These are phyloP conservation scores for Epichloe sylvatica DNA, from an alignment of 2,329 filamentous ascomycete species.

Conservation along the genomic window DNA sequence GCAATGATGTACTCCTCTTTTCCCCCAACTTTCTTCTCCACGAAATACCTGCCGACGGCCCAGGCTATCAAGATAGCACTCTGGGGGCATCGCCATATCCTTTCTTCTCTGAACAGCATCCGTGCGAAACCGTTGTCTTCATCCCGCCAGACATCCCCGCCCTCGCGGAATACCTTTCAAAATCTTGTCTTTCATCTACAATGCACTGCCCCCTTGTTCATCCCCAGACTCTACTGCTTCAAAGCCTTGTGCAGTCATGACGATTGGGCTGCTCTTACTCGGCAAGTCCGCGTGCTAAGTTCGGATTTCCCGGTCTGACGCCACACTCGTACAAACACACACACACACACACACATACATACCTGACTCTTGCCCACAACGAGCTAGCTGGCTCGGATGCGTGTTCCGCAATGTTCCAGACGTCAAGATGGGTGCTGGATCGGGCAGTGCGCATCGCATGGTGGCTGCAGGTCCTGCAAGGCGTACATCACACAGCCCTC, in stretches of 20 bases:
- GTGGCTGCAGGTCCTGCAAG: slow-evolving; percentile 1
- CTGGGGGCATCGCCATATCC: too few species aligned
- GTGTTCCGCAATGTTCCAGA: background rate
- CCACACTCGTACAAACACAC: background rate
- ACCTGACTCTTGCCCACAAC: background rate
- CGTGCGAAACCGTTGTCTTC: background rate
- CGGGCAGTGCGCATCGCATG: background rate
- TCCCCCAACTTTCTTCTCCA: background rate
- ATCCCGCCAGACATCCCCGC: background rate
- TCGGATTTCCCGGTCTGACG: background rate
- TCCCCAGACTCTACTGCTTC: background rate
- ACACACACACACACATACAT: background rate
- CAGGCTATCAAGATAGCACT: too few species aligned
- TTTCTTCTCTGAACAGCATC: too few species aligned
- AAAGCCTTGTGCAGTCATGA: background rate
- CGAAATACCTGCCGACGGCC: background rate
- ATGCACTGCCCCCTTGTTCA: background rate
- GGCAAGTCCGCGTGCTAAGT: background rate
- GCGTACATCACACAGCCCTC: background rate
- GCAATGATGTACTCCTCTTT: slow-evolving; percentile 17
- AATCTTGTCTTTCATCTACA: background rate
- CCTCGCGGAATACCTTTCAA: background rate
- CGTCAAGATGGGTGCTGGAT: slow-evolving; percentile 1
- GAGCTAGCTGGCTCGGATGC: background rate
- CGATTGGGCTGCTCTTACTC: background rate